A percentile compares a stretch with the other conserved stretches of the same genome.
phyloP scores from a whole-genome alignment of 2,329 filamentous ascomycete species.

The Epichloe uncinata region DNA sequence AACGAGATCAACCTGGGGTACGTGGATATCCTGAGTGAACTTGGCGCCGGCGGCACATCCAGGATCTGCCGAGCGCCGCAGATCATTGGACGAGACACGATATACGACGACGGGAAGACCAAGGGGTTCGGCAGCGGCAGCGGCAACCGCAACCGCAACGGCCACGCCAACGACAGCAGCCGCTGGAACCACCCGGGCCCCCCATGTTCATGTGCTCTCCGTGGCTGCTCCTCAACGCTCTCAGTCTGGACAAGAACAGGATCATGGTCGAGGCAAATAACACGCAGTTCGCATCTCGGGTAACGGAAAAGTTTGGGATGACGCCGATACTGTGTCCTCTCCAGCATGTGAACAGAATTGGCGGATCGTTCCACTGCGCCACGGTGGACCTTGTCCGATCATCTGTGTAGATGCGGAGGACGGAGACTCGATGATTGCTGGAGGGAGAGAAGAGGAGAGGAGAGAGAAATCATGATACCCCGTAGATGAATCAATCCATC shows the following conservation, averaged over 20 bases:
- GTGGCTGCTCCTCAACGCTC: constrained; percentile 15
- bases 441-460: too few relatives aligned
- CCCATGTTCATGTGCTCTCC: constrained; percentile 14
- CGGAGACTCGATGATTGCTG: too few relatives aligned
- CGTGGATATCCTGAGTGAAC: neutral
- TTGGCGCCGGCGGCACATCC: neutral
- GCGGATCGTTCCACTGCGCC: constrained; percentile 19
- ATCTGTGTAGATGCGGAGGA: too few relatives aligned
- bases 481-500: too few relatives aligned
- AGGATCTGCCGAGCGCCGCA: constrained; percentile 4
- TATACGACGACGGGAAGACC: constrained; percentile 7
- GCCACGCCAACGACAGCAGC: too few relatives aligned
- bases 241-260: constrained; percentile 13
- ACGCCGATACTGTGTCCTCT: constrained; percentile 12
- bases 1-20: constrained; percentile 12
- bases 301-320: constrained; percentile 6
- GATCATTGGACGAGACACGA: constrained; percentile 7
- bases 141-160: too few relatives aligned
- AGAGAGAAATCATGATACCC: too few relatives aligned
- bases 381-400: too few relatives aligned
- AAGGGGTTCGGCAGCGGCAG: neutral
- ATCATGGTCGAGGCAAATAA: constrained; percentile 15
- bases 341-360: constrained; percentile 18
- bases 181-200: constrained; percentile 1
- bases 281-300: constrained; percentile 7